Conservation (phyloP, 495 filamentous ascomycete genomes). For the Podospora sp. region DNA sequence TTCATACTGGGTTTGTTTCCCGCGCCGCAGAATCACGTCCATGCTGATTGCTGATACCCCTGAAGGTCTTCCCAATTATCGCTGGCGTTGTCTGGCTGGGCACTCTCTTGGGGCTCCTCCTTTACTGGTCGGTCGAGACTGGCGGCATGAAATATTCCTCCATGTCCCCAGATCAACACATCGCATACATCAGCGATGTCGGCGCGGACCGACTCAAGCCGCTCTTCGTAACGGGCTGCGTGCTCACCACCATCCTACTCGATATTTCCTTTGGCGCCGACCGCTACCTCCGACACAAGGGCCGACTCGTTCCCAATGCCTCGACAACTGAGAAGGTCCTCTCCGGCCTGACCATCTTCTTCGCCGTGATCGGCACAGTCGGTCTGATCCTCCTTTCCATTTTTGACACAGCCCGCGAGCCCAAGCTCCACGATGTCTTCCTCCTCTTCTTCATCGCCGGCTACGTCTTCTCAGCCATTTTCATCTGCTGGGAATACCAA, state of each 20-base stretch:
- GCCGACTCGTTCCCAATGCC: constrained; percentile 71
- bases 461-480: constrained; percentile 79
- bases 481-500: constrained; percentile 87
- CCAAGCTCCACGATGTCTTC: constrained; percentile 71
- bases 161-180: constrained; percentile 65
- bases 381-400: constrained; percentile 81
- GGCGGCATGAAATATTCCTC: constrained; percentile 64
- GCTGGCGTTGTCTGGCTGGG: constrained; percentile 80
- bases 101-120: constrained; percentile 53
- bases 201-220: constrained; percentile 72
- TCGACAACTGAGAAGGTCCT: constrained; percentile 68
- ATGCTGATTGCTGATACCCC: constrained; percentile 46
- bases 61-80: constrained; percentile 75
- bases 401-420: constrained; percentile 77
- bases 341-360: constrained; percentile 67
- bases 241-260: constrained; percentile 79
- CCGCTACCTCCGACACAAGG: constrained; percentile 78
- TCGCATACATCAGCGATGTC: constrained; percentile 88
- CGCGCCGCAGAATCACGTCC: background rate
- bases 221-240: constrained; percentile 80
- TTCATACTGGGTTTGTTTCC: constrained; percentile 55
- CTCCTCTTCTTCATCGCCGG: constrained; percentile 81
- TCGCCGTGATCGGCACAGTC: constrained; percentile 72
- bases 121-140: constrained; percentile 64
- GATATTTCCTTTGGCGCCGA: constrained; percentile 81